Percentiles rank a stretch among this genome's conserved stretches.
These are phyloP conservation scores for Chenopodium suecicum DNA, from an alignment of 148 eudicot species.

Conservation along the genomic window DNA sequence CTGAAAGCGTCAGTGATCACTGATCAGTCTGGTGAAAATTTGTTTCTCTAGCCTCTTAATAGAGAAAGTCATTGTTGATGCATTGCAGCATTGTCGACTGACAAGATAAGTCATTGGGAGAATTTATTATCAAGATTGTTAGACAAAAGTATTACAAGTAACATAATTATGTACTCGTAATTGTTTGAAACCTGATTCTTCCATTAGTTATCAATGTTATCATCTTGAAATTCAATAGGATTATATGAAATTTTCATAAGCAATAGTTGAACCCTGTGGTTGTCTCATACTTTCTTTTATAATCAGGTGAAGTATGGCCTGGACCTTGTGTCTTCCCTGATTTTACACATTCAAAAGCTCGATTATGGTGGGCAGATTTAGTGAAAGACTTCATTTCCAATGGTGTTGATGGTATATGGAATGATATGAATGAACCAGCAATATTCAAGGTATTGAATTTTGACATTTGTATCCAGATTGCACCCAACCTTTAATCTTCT, in stretches of 20 bases:
- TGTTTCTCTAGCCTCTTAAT: background rate
- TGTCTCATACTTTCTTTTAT: background rate
- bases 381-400: constrained; percentile 73
- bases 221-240: background rate
- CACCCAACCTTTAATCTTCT: background rate
- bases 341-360: constrained; percentile 80
- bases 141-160: background rate
- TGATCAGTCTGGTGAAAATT: background rate
- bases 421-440: constrained; percentile 99
- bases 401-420: constrained; percentile 99
- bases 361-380: constrained; percentile 92
- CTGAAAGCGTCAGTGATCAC: background rate
- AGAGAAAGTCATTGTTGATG: background rate
- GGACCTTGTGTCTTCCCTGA: constrained; percentile 99
- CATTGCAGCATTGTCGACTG: background rate
- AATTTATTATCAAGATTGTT: no score
- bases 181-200: background rate
- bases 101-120: background rate
- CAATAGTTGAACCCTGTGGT: background rate
- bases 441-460: constrained; percentile 66
- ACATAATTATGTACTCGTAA: background rate
- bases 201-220: background rate
- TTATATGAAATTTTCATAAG: background rate
- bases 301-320: constrained; percentile 95
- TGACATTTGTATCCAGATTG: background rate